Conservation (phyloP, 495 filamentous ascomycete species). For the Penicillium subrubescens region DNA sequence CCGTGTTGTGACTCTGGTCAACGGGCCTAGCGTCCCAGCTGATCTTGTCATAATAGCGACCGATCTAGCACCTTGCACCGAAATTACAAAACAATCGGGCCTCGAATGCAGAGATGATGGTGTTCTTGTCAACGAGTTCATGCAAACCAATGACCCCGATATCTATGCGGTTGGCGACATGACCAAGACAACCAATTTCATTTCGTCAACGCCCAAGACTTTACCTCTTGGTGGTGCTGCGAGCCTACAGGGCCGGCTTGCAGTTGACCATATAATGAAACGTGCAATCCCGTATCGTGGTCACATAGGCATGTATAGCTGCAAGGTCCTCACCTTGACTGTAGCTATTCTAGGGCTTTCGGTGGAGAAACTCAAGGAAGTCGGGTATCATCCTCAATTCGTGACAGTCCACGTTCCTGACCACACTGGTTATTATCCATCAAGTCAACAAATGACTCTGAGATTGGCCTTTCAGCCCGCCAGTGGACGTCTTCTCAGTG, state of each 20-base stretch:
- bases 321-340: not conserved
- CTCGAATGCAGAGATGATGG: not conserved
- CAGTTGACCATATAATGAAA: constrained; percentile 3
- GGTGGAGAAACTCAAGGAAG: not conserved
- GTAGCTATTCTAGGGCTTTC: not conserved
- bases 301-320: not conserved
- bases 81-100: not conserved
- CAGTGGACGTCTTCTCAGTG: not conserved
- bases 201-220: not conserved
- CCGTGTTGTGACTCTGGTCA: not conserved
- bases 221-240: not conserved
- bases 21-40: not conserved
- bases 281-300: not conserved
- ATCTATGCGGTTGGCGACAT: constrained; percentile 7
- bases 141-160: constrained; percentile 5
- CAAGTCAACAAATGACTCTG: not conserved
- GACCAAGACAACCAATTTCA: not conserved
- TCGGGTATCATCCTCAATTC: not conserved
- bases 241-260: constrained; percentile 3
- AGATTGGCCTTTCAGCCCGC: not conserved
- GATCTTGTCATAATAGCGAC: constrained; percentile 5
- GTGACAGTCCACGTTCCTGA: constrained; percentile 6
- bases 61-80: not conserved
- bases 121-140: not conserved
- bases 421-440: constrained; percentile 4